These are phyloP conservation scores for Nasturtium officinale DNA, from an alignment of 345 rosid species.

Conservation along the genomic window DNA sequence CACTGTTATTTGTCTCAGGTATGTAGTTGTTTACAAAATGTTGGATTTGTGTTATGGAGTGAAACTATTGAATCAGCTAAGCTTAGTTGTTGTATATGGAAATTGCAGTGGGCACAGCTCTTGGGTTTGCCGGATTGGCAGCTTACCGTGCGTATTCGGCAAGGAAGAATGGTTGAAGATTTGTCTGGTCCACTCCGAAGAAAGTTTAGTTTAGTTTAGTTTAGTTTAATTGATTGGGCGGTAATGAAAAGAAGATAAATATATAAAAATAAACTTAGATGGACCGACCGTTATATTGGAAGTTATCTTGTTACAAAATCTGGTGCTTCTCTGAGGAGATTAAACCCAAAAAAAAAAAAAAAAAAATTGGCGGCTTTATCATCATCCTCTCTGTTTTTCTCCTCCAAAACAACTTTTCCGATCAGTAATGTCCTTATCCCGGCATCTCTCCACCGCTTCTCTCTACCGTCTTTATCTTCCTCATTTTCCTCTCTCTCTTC, in stretches of 20 bases:
- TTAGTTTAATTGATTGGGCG: too few relatives aligned
- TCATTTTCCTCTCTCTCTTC: slow-evolving; percentile 39
- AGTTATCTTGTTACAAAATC: slow-evolving; percentile 36
- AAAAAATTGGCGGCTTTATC: slow-evolving; percentile 37
- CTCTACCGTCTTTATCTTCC: slow-evolving; percentile 34
- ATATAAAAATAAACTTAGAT: not conserved
- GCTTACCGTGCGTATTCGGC: slow-evolving; percentile 68
- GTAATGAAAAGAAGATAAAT: not conserved
- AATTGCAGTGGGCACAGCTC: slow-evolving; percentile 64
- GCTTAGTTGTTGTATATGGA: not conserved
- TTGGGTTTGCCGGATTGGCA: slow-evolving; percentile 60
- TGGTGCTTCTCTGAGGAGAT: slow-evolving; percentile 19
- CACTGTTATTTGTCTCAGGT: slow-evolving; percentile 76
- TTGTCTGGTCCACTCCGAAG: not conserved
- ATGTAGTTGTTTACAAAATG: slow-evolving; percentile 39
- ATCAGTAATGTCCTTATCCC: slow-evolving; percentile 15
- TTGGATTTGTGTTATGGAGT: not conserved
- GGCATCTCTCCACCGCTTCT: slow-evolving; percentile 40
- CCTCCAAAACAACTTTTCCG: slow-evolving; percentile 36
- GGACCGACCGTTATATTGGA: slow-evolving; percentile 25
- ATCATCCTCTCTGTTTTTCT: slow-evolving; percentile 42
- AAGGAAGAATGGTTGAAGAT: slow-evolving; percentile 55
- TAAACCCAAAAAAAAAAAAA: too few relatives aligned
- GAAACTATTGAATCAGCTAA: slow-evolving; percentile 10
- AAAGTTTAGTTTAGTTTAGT: not conserved